Percentiles rank a stretch among this genome's conserved stretches.
Evolutionary conservation across 805 yeast species (phyloP).

Genomic region (Monosporozyma yasuniensis): DNA sequence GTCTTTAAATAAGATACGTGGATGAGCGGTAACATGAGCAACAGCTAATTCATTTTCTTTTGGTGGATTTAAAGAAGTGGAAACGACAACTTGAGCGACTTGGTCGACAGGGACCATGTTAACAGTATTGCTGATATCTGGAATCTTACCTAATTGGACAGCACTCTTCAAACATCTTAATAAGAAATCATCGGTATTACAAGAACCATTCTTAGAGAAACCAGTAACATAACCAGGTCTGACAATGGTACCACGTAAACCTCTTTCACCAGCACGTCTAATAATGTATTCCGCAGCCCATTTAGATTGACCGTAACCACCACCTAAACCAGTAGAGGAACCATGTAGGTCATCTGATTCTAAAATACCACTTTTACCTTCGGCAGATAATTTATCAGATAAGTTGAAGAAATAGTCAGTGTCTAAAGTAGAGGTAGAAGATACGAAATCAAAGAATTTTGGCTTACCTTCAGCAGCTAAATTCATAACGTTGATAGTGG

Average conservation of each 20-base stretch:
- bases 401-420: conserved; percentile 68
- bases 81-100: conserved; percentile 84
- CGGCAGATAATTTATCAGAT: conserved; percentile 58
- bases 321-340: conserved; percentile 70
- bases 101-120: conserved; percentile 98
- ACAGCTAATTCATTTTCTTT: conserved; percentile 47
- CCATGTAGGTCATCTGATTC: conserved; percentile 82
- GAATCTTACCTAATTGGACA: conserved; percentile 75
- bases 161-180: conserved; percentile 92
- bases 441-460: conserved; percentile 81
- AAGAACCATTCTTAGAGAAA: conserved; percentile 69
- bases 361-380: conserved; percentile 63
- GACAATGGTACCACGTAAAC: conserved; percentile 79
- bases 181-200: conserved; percentile 94
- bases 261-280: conserved; percentile 79
- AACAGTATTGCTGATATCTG: conserved; percentile 78
- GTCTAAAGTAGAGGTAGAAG: conserved; percentile 90
- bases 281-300: conserved; percentile 94
- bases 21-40: conserved; percentile 96
- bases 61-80: conserved; percentile 76
- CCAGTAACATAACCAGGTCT: conserved; percentile 98
- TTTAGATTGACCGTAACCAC: conserved; percentile 95
- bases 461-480: conserved; percentile 63
- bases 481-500: conserved; percentile 76
- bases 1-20: conserved; percentile 73